A percentile compares a stretch with the other conserved stretches of the same genome.
Evolutionary conservation across 805 yeast genomes (phyloP).

Genomic region (Saccharomycopsis amapae): DNA sequence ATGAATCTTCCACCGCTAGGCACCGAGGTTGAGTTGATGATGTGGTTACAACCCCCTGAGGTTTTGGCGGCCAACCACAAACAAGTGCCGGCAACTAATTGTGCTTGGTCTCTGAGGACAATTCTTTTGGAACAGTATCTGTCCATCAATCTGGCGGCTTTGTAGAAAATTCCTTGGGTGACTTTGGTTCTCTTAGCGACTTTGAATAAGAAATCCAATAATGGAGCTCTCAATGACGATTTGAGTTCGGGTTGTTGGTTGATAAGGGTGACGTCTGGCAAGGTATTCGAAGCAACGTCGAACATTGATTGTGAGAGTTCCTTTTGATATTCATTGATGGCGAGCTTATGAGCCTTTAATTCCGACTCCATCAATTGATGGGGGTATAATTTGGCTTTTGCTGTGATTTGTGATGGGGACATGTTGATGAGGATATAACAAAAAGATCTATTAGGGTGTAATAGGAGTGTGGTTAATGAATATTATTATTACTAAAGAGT

Average conservation of each 20-base stretch:
- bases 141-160: conserved; percentile 72
- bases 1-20: conserved; percentile 53
- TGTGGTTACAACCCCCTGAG: conserved; percentile 68
- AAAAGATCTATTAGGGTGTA: too few relatives aligned
- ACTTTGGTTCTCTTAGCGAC: conserved; percentile 55
- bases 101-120: conserved; percentile 79
- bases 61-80: conserved; percentile 88
- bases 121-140: conserved; percentile 85
- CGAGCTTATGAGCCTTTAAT: conserved; percentile 37
- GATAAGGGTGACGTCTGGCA: conserved; percentile 58
- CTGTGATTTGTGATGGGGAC: conserved; percentile 24
- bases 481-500: conserved; percentile 18
- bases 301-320: conserved; percentile 39
- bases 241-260: conserved; percentile 84
- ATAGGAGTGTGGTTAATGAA: not conserved
- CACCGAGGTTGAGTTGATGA: conserved; percentile 41
- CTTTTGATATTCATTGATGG: conserved; percentile 43
- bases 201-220: conserved; percentile 78
- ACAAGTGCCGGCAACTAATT: conserved; percentile 84
- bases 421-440: not conserved
- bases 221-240: conserved; percentile 61
- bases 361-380: conserved; percentile 43
- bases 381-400: conserved; percentile 46
- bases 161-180: conserved; percentile 59
- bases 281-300: conserved; percentile 32